Evolutionary conservation across 176 grass and related monocot species (phyloP), one percentile per base, ranked within the genome.

Genomic region (Chloris gayana): DNA sequence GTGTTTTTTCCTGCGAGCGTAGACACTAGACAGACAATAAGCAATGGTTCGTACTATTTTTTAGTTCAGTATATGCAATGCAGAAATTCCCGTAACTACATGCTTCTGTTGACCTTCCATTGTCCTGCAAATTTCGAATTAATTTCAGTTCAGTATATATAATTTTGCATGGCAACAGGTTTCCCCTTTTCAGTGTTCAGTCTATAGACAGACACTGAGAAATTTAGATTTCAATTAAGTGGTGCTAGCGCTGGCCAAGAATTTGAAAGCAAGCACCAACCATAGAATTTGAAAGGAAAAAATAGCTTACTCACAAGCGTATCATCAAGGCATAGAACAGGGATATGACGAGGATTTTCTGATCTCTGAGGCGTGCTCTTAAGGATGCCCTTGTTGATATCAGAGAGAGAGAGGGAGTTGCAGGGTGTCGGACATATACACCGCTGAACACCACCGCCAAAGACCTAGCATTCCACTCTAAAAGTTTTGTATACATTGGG

Each of bases 81-180:
- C 92, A 95, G 88, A 92, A 99, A 84, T 99, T 91, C 78, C 92
- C 96, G 24, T 81, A 95, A 87, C 67, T 99, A 53, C 84, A 86
- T 70, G 88, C 89, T 79, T 74, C 93, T 85, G 81, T 95, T 69
- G 88, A 92, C 29, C 54, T 99, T 95, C 32, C 76, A 95, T 17
- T 74, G 93, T 79, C 88, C 86, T 80, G 90, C 73, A 76, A 85
- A 98, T 85, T 66, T 92, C 93, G 67, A 98, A 44, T 44, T 88
- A 4, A 37, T 37, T 37, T 37, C n/a, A 37, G 35, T 37, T 5
- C 5, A 37, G 35, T 3, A 37, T 37, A 37, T 37, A 37, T 32
- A 70, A 41, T 67, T 44, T 73, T 9, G 33, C 46, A 42, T 4
- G 1, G 38, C 26, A 58, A 59, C 22, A 24, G 6, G 15, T 35